Percentiles rank a stretch among this genome's conserved stretches.
Conservation (phyloP, 139 green algal species). For the Closterium sp. region DNA sequence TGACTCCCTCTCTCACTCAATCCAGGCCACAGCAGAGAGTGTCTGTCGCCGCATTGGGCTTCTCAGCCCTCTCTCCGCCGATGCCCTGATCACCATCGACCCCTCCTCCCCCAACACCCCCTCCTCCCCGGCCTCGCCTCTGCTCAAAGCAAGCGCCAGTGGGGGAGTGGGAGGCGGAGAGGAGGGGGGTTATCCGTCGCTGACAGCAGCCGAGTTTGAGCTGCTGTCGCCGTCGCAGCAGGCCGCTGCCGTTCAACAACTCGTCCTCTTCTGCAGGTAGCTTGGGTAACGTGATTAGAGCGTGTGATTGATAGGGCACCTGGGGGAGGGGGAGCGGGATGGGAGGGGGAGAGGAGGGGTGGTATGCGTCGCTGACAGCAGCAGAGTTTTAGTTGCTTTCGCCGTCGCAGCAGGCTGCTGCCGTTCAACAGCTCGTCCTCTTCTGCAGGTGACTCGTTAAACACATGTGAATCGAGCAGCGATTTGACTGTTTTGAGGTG, state of each 20-base stretch:
- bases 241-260: constrained; percentile 1
- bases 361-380: constrained; percentile 38
- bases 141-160: neutral
- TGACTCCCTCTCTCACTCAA: too few relatives aligned
- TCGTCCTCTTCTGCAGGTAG: constrained; percentile 46
- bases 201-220: constrained; percentile 58
- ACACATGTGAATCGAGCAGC: too few relatives aligned
- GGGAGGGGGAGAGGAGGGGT: neutral
- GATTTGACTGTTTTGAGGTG: too few relatives aligned
- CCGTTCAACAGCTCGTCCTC: constrained; percentile 29
- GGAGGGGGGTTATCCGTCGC: constrained; percentile 2
- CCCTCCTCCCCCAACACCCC: neutral
- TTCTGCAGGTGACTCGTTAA: constrained; percentile 18
- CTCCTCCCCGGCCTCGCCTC: neutral
- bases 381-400: constrained; percentile 58
- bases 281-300: neutral
- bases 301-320: too few relatives aligned
- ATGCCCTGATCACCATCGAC: neutral
- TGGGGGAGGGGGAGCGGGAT: neutral
- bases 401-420: constrained; percentile 19
- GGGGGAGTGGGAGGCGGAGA: neutral
- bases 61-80: neutral
- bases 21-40: constrained; percentile 48
- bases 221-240: constrained; percentile 29
- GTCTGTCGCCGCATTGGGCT: constrained; percentile 52